Evolutionary conservation across 306 rosid genomes (phyloP).

Genomic region (Canavalia gladiata): DNA sequence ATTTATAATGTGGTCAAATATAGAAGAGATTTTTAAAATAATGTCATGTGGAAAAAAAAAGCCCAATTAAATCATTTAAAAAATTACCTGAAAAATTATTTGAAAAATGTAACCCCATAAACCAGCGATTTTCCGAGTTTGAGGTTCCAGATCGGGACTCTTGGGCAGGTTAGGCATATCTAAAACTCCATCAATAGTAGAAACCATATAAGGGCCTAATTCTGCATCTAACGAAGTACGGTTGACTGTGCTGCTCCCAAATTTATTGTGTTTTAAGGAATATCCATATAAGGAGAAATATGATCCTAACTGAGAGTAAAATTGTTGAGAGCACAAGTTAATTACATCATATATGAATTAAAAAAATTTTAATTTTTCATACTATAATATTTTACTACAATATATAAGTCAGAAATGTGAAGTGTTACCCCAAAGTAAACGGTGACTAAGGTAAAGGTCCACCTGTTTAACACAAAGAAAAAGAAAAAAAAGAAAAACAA

Average conservation of each 20-base stretch:
- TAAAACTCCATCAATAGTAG: too few relatives aligned
- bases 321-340: slow-evolving; percentile 45
- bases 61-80: background rate
- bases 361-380: background rate
- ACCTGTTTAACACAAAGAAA: slow-evolving; percentile 65
- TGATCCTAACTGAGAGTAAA: slow-evolving; percentile 70
- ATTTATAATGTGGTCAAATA: background rate
- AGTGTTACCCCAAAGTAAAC: slow-evolving; percentile 87
- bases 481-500: slow-evolving; percentile 28
- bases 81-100: slow-evolving; percentile 82
- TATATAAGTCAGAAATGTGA: slow-evolving; percentile 25
- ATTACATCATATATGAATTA: slow-evolving; percentile 12
- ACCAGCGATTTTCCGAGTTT: slow-evolving; percentile 58
- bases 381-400: slow-evolving; percentile 5
- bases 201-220: slow-evolving; percentile 60
- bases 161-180: too few relatives aligned
- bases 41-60: background rate
- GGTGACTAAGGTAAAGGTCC: slow-evolving; percentile 87
- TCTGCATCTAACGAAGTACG: slow-evolving; percentile 57
- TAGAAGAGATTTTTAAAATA: background rate
- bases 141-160: slow-evolving; percentile 42
- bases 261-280: slow-evolving; percentile 47
- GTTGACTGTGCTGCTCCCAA: slow-evolving; percentile 42
- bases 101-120: slow-evolving; percentile 71
- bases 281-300: slow-evolving; percentile 74